Conservation (phyloP, 768 basidiomycete species). For the Coprinopsis strossmayeri region DNA sequence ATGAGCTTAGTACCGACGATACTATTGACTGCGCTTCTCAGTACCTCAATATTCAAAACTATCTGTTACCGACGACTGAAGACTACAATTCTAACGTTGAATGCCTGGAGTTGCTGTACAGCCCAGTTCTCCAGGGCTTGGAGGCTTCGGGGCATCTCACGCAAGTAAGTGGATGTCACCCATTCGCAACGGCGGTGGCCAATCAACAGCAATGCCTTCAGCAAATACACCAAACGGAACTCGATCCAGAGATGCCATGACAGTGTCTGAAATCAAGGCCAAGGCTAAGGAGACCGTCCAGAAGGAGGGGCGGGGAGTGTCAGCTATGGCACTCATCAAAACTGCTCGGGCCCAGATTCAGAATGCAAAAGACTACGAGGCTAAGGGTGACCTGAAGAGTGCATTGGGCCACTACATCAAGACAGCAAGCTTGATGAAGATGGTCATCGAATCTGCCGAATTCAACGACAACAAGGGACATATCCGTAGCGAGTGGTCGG, state of each 20-base stretch:
- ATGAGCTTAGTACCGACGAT: neutral
- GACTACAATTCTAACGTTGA: too few species aligned
- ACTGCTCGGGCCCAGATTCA: constrained; percentile 53
- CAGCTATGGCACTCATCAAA: constrained; percentile 54
- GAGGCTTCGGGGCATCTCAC: constrained; percentile 6
- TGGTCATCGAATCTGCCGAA: constrained; percentile 56
- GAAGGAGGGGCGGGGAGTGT: constrained; percentile 50
- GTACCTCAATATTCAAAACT: too few species aligned
- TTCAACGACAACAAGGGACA: constrained; percentile 50
- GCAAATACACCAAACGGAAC: constrained; percentile 15
- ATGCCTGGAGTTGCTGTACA: constrained; percentile 25
- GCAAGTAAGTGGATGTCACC: constrained; percentile 12
- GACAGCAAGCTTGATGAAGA: constrained; percentile 51
- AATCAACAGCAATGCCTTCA: constrained; percentile 3
- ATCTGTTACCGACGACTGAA: too few species aligned
- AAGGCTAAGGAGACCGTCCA: constrained; percentile 40
- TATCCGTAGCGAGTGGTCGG: constrained; percentile 55
- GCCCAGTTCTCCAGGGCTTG: constrained; percentile 16
- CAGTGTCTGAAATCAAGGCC: constrained; percentile 36
- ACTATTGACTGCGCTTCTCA: neutral
- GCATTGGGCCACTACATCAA: constrained; percentile 57
- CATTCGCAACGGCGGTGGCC: constrained; percentile 9
- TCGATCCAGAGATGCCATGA: constrained; percentile 27
- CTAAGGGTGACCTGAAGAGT: constrained; percentile 50
- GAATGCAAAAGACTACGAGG: constrained; percentile 46